Percentiles rank a stretch among this genome's conserved stretches.
phyloP scores from a whole-genome alignment of 305 asterid genomes.

The Fraxinus velutina region DNA sequence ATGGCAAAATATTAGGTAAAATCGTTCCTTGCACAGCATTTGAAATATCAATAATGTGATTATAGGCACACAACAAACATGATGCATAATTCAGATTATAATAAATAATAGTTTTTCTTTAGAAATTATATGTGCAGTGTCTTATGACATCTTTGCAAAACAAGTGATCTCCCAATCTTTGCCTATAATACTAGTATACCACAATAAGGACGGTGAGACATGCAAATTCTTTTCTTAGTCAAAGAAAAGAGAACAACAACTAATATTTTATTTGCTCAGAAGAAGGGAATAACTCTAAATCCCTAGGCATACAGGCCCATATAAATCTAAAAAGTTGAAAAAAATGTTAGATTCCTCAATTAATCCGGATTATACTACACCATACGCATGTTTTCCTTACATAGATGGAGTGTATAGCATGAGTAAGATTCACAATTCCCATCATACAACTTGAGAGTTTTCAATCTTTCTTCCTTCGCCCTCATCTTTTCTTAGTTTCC shows the following conservation, averaged over 20 bases:
- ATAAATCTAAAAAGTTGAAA: not conserved
- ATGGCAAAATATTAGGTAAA: not conserved
- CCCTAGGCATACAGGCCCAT: not conserved
- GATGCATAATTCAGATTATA: not conserved
- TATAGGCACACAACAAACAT: not conserved
- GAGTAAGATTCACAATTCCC: not conserved
- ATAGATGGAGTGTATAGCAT: not conserved
- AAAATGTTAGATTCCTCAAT: not conserved
- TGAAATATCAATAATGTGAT: not conserved
- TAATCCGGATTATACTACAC: not conserved
- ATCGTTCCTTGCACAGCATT: not conserved
- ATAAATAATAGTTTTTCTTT: not conserved
- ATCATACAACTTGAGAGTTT: not conserved
- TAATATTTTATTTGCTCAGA: not conserved
- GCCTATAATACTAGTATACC: not conserved
- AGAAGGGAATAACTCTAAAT: not conserved
- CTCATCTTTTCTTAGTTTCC: not conserved
- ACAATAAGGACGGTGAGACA: not conserved
- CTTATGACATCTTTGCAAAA: not conserved
- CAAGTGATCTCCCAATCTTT: not conserved
- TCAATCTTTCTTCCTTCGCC: not conserved
- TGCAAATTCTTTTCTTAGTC: not conserved
- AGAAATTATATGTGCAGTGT: not conserved
- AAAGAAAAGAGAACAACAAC: not conserved
- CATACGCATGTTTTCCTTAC: not conserved